phyloP scores from a whole-genome alignment of 257 asterid species.

The Forsythia viridissima region DNA sequence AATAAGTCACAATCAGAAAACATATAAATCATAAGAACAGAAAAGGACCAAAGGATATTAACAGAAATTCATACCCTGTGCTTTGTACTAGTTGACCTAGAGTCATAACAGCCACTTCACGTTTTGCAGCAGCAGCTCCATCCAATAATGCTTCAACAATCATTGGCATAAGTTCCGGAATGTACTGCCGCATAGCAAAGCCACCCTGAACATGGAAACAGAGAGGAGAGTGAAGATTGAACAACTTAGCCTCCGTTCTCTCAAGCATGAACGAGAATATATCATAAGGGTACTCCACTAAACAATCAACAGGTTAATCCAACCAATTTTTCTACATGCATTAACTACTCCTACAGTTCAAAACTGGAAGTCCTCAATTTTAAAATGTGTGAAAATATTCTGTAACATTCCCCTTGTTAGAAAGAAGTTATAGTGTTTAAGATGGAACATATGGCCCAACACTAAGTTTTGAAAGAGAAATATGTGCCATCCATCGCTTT shows the following conservation, averaged over 20 bases:
- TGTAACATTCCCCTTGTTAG: not conserved
- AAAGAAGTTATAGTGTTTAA: not conserved
- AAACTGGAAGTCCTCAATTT: no score
- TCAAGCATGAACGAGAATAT: slow-evolving; percentile 11
- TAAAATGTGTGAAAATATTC: no score
- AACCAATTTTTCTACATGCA: slow-evolving; percentile 12
- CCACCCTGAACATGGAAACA: slow-evolving; percentile 71
- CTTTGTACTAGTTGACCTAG: slow-evolving; percentile 99
- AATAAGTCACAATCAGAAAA: slow-evolving; percentile 12
- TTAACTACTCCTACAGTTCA: not conserved
- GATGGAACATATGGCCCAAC: slow-evolving; percentile 4
- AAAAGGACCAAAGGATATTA: slow-evolving; percentile 7
- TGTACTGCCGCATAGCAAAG: slow-evolving; percentile 92
- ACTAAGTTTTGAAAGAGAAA: not conserved
- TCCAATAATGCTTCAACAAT: slow-evolving; percentile 93
- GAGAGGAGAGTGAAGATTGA: slow-evolving; percentile 23
- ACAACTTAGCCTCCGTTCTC: slow-evolving; percentile 12
- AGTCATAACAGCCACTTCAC: slow-evolving; percentile 97
- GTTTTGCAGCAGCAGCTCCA: slow-evolving; percentile 94
- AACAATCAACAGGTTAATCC: slow-evolving; percentile 15
- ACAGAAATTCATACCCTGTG: slow-evolving; percentile 73
- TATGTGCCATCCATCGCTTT: not conserved
- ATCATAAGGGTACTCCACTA: not conserved
- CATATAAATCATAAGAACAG: not conserved
- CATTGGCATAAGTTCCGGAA: slow-evolving; percentile 95